Base-by-base conservation (phyloP, 2,329 filamentous ascomycete genomes). In the Pezicula rhizophila region DNA sequence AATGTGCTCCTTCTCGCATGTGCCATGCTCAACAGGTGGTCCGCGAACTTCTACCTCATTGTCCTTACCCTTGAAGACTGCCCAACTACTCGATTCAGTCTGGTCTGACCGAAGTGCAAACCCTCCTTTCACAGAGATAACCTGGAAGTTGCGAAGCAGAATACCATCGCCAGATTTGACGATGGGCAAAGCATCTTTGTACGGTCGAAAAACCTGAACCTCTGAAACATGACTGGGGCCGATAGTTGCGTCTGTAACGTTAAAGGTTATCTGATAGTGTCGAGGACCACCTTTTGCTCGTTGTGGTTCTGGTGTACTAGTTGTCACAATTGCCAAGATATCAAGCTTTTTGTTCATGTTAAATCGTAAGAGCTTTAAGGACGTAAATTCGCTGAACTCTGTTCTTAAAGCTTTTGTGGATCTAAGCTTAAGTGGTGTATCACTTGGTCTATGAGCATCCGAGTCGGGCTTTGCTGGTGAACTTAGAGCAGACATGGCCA, bases 31-130 rank as follows among this genome's bases (percentile, higher is more conserved):
- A 17, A 84, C 72, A 0, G 79, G 79, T 46, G 79, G 77, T 0
- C 80, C 80, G 52, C 73, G 75, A 46, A 84, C 75, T 65, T 84
- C 59, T 8, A 55, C 76, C 38, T 76, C 68, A 31, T 67, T 63
- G 35, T 66, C 58, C 11, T 48, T 51, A 20, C 54, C 55, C 55
- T 81, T 77, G 53, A 80, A 83, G 3, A 85, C 78, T 2, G 78
- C 80, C 77, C 82, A 85, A 47, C 77, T 75, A 14, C 78, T 82
- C 31, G 67, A 69, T 40, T 77, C 76, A n/a, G 69, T 71, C n/a
- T 72, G 73, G 10, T 60, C 58, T 11, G 60, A 63, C 42, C 72
- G 68, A 44, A 84, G 65, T 0, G 77, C 79, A 52, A 78, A 82
- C 2, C 76, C 79, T 46, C 75, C 75, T 50, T 75, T 74, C 45